Percentiles rank a stretch among this genome's conserved stretches.
Conservation (phyloP, 2,329 filamentous ascomycete genomes). For the Xylaria sp. region DNA sequence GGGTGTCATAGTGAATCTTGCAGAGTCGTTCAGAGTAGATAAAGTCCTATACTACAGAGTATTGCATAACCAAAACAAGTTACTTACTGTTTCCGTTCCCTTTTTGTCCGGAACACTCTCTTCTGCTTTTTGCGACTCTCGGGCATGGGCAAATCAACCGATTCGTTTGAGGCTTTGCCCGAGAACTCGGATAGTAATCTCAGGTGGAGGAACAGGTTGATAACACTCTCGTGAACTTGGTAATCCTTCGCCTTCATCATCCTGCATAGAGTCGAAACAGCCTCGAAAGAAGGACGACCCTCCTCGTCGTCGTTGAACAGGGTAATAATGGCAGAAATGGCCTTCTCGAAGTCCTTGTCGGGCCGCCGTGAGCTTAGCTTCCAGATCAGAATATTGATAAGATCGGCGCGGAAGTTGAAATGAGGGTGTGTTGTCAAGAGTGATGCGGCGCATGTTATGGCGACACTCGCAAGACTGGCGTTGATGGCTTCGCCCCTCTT, state of each 20-base stretch:
- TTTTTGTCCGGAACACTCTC: slow-evolving; percentile 83
- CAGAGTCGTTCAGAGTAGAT: background rate
- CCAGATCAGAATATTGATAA: slow-evolving; percentile 79
- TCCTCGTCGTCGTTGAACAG: slow-evolving; percentile 86
- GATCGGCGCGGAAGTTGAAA: slow-evolving; percentile 90
- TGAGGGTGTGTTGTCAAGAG: slow-evolving; percentile 80
- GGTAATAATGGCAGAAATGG: slow-evolving; percentile 69
- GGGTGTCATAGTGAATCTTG: background rate
- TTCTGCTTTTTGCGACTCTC: slow-evolving; percentile 65
- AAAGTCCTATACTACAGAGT: background rate
- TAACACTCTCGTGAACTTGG: slow-evolving; percentile 72
- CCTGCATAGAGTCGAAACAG: slow-evolving; percentile 76
- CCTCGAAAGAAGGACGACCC: slow-evolving; percentile 80
- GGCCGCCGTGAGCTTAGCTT: slow-evolving; percentile 70
- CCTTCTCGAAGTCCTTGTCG: slow-evolving; percentile 72
- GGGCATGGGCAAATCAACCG: slow-evolving; percentile 53
- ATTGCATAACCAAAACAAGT: background rate
- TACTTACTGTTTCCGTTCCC: slow-evolving; percentile 59
- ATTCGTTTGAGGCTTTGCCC: slow-evolving; percentile 73
- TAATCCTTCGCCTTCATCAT: slow-evolving; percentile 93
- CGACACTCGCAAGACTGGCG: slow-evolving; percentile 61
- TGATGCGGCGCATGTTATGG: slow-evolving; percentile 79
- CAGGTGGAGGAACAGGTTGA: slow-evolving; percentile 88
- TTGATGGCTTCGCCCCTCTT: slow-evolving; percentile 36
- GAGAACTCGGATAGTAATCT: slow-evolving; percentile 84